Evolutionary conservation across 1,139 yeast species (phyloP), one percentile per base, ranked within the genome.

Genomic region (Kluyveromyces marxianus): DNA sequence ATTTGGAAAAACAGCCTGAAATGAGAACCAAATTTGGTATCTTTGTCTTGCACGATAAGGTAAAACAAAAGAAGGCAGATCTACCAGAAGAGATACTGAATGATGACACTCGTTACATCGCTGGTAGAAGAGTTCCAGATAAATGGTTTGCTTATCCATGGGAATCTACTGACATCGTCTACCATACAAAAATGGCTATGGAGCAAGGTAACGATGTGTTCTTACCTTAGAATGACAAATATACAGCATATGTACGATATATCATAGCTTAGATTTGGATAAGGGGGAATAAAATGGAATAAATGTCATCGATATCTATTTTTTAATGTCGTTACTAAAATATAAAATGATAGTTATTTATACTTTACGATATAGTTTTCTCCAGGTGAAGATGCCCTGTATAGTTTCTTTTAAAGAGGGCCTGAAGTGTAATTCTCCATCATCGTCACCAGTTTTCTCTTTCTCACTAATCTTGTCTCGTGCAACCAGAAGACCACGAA

Each of bases 101-200:
- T 25, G 59, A 62, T 48, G 61, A 63, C 40, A 62, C 65, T 34
- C 80, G 86, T 66, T 90, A 90, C 68, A 77, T 88, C 60, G 96
- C 96, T 51, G 97, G 96, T 41, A 79, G 92, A 68, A 77, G 87
- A 41, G 92, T 88, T 37, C 95, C 90, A 37, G 97, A 92, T 65
- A 76, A 76, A 57, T 92, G 98, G 98, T 89, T 88, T 59, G 97
- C 97, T 39, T 92, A 92, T 67, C 97, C 97, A 44, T 92, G 98
- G 98, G 96, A 88, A 69, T 81, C 94, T 31, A 75, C 76, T 49
- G 96, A 90, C 69, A 92, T 90, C 65, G 96, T 86, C 44, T 76
- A 74, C 68, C 98, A 90, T 66, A 86, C 95, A 46, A 73, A 77
- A 65, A 76, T 72, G 66, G 96, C 97, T 35, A 72, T 81, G 51